These are phyloP conservation scores for Fusarium armeniacum DNA, from an alignment of 2,329 filamentous ascomycete species.

Conservation along the genomic window DNA sequence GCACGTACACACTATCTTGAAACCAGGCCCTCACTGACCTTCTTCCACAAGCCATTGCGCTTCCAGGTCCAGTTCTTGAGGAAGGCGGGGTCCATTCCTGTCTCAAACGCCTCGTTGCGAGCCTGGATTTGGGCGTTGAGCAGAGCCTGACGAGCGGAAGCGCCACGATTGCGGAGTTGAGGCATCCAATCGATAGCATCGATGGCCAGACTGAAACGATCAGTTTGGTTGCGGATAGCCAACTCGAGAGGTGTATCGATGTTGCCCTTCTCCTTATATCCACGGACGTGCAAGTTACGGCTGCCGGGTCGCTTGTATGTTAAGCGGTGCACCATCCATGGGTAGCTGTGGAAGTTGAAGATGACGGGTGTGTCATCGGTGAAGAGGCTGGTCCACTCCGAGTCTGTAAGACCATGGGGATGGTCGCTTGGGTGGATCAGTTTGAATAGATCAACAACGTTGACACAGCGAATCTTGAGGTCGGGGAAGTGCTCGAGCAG, in stretches of 20 bases:
- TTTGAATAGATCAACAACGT: conserved; percentile 85
- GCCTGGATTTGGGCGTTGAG: conserved; percentile 74
- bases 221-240: conserved; percentile 82
- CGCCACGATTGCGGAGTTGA: conserved; percentile 72
- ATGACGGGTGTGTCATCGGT: conserved; percentile 79
- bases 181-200: conserved; percentile 79
- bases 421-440: conserved; percentile 78
- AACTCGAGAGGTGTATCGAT: conserved; percentile 85
- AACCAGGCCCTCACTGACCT: conserved; percentile 45
- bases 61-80: conserved; percentile 78
- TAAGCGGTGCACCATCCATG: conserved; percentile 82
- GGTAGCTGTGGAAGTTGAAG: conserved; percentile 89
- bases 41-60: conserved; percentile 58
- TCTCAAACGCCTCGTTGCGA: conserved; percentile 75
- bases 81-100: conserved; percentile 76
- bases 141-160: conserved; percentile 73
- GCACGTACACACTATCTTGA: conserved; percentile 43
- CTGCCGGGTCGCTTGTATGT: conserved; percentile 81
- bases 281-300: conserved; percentile 78
- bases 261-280: conserved; percentile 87
- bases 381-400: conserved; percentile 78
- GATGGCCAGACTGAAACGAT: conserved; percentile 82
- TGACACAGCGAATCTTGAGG: conserved; percentile 83
- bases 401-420: conserved; percentile 77
- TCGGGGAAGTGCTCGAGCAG: conserved; percentile 78